phyloP scores from a whole-genome alignment of 108 stramenopile species.

The Stephanodiscus triporus region DNA sequence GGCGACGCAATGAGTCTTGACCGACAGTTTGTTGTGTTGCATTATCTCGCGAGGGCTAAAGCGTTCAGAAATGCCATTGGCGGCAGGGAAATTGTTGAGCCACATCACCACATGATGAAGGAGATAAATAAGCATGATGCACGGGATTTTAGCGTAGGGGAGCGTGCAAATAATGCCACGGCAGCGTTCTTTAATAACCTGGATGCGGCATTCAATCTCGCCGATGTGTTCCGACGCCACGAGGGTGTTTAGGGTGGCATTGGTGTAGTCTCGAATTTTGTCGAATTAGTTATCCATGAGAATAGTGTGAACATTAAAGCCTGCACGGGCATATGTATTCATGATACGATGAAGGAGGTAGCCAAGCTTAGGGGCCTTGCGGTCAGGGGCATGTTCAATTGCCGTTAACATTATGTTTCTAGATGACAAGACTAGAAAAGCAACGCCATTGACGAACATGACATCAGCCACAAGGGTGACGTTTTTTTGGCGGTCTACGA shows the following conservation, averaged over 20 bases:
- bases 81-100: constrained; percentile 44
- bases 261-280: background rate
- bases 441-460: no score
- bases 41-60: constrained; percentile 31
- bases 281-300: constrained; percentile 33
- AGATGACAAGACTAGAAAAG: no score
- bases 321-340: constrained; percentile 19
- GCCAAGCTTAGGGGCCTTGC: background rate
- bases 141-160: constrained; percentile 38
- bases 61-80: constrained; percentile 37
- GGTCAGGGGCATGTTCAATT: constrained; percentile 10
- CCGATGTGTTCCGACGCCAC: constrained; percentile 24
- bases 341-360: constrained; percentile 22
- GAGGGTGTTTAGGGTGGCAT: constrained; percentile 8
- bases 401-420: background rate
- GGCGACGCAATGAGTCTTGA: background rate
- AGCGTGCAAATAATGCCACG: constrained; percentile 32
- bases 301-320: background rate
- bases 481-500: constrained; percentile 29
- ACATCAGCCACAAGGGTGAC: constrained; percentile 19
- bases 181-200: constrained; percentile 43
- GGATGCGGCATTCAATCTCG: constrained; percentile 46
- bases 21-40: background rate
- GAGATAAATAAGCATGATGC: constrained; percentile 22
- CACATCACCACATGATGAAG: constrained; percentile 16